These are phyloP conservation scores for Colletotrichum sp. DNA, from an alignment of 2,329 filamentous ascomycete genomes.

Conservation along the genomic window DNA sequence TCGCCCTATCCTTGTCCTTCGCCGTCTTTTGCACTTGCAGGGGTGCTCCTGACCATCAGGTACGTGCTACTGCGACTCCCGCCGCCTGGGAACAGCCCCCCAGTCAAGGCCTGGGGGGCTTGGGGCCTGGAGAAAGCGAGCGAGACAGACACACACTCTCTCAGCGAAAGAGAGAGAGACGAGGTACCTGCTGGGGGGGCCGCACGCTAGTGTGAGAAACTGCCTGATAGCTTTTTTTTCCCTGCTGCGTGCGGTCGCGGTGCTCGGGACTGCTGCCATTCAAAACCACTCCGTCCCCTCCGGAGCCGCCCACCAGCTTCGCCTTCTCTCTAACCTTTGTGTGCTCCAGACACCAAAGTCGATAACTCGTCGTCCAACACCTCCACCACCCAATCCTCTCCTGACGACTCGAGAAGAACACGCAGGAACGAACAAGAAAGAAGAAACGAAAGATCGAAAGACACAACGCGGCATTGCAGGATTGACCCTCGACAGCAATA, in stretches of 20 bases:
- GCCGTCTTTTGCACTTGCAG: conserved; percentile 5
- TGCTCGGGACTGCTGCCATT: conserved; percentile 15
- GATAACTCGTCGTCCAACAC: background rate
- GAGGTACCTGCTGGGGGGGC: background rate
- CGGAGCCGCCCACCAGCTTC: conserved; percentile 11
- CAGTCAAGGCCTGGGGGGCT: background rate
- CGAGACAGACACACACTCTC: background rate
- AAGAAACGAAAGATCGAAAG: conserved; percentile 1
- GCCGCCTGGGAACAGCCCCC: conserved; percentile 16
- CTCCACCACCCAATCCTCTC: background rate
- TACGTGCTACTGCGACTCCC: conserved; percentile 19
- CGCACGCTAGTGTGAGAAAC: background rate
- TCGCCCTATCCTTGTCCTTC: background rate
- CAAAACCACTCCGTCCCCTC: conserved; percentile 24
- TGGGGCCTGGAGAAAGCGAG: background rate
- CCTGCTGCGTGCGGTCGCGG: conserved; percentile 13
- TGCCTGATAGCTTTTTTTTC: conserved; percentile 17
- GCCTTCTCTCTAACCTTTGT: conserved; percentile 15
- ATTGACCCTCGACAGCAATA: conserved; percentile 9
- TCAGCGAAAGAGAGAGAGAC: background rate
- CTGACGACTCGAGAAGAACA: conserved; percentile 1
- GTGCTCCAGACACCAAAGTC: conserved; percentile 22
- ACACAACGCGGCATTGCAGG: conserved; percentile 8
- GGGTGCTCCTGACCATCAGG: conserved; percentile 20
- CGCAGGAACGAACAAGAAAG: background rate